Base-by-base conservation (phyloP, 371 early-diverging fungal genomes). In the Mortierella sp. region DNA sequence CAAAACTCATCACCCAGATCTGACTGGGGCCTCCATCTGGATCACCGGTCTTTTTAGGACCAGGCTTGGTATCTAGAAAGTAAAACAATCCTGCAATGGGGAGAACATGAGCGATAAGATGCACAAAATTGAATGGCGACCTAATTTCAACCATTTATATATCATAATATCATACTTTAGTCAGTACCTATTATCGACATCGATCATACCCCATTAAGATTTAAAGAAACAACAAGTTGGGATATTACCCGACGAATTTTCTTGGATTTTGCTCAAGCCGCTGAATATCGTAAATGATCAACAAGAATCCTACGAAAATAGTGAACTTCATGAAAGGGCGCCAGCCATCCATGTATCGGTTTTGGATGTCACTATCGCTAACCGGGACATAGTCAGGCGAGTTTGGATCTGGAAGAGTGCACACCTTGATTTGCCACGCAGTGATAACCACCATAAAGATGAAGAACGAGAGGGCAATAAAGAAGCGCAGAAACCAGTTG, bases 1-100 rank as follows among this genome's bases (percentile, higher is more conserved):
- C 69, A 57, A 83, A 77, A 52, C 83, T 75, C 67, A 83, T 55
- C 18, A 64, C 52, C 66, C 71, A 63, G 18, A 83, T 73, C n/a
- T 73, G 83, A 1, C 57, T n/a, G 5, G 83, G 83, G 0, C 73
- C 73, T 14, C 0, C 10, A n/a, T 75, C 73, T 3, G 18, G 22
- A 18, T 40, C 28, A n/a, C 5, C 20, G 26, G 9, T 28, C n/a
- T n/a, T n/a, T n/a, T 30, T 37, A 5, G 40, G 22, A 12, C 52
- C 52, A 3, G 40, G 52, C 3, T 55, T 20, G 1, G 30, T 43
- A 2, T 49, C 22, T 62, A 81, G 11, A 24, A 83, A 70, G 9
- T 64, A 3, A 28, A 39, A 35, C 18, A 62, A 68, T 5, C 83
- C 77, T 18, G 52, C 39, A 10, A 83, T 40, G 0, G 77, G 39